These are phyloP conservation scores for Sphaerulina musiva DNA, from an alignment of 2,329 filamentous ascomycete species.

Conservation along the genomic window DNA sequence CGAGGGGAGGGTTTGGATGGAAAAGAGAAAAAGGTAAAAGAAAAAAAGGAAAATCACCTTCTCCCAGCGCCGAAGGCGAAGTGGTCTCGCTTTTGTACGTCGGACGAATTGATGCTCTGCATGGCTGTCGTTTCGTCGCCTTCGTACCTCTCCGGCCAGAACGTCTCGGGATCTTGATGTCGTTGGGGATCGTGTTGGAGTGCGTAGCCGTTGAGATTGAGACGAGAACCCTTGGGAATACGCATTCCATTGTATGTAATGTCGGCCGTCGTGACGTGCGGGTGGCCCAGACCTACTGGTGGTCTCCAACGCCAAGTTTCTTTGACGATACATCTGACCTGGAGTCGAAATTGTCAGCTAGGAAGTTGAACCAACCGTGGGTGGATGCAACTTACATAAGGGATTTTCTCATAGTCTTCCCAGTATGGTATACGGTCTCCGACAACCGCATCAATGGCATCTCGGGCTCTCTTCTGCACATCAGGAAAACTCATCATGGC, in stretches of 20 bases:
- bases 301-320: slow-evolving; percentile 23
- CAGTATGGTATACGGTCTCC: slow-evolving; percentile 17
- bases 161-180: slow-evolving; percentile 3
- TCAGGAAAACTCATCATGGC: slow-evolving; percentile 40
- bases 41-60: no score
- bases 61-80: slow-evolving; percentile 34
- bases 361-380: no score
- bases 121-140: slow-evolving; percentile 1
- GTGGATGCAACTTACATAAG: slow-evolving; percentile 12
- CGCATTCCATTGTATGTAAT: slow-evolving; percentile 11
- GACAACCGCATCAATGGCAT: slow-evolving; percentile 35
- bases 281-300: slow-evolving; percentile 29
- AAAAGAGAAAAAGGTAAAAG: no score
- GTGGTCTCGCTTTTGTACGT: slow-evolving; percentile 28
- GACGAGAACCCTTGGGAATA: slow-evolving; percentile 6
- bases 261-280: slow-evolving; percentile 15
- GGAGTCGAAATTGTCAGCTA: no score
- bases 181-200: slow-evolving; percentile 9
- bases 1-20: no score
- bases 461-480: slow-evolving; percentile 49
- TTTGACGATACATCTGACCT: slow-evolving; percentile 18
- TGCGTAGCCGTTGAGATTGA: slow-evolving; percentile 8
- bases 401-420: slow-evolving; percentile 17
- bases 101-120: slow-evolving; percentile 9
- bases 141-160: slow-evolving; percentile 10